A percentile compares a stretch with the other conserved stretches of the same genome.
Evolutionary conservation across 345 rosid species (phyloP).

Genomic region (Hibiscus mutabilis): DNA sequence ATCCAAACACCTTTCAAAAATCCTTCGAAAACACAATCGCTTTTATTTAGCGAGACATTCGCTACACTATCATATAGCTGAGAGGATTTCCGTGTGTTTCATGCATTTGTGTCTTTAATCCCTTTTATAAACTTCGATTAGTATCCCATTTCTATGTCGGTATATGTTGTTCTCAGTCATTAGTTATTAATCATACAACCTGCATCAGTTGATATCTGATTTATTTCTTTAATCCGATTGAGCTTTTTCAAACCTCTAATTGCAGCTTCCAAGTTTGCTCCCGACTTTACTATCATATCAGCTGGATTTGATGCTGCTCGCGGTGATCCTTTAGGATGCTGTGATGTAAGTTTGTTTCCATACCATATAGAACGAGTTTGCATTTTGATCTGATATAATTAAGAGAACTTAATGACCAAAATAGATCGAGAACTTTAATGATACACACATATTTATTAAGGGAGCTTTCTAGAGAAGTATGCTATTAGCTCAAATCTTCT

Average conservation of each 20-base stretch:
- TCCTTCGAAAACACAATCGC: no score
- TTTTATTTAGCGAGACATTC: no score
- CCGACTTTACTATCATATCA: slow-evolving; percentile 90
- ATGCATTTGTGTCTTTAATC: not conserved
- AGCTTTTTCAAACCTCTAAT: slow-evolving; percentile 11
- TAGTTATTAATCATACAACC: not conserved
- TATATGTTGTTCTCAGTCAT: not conserved
- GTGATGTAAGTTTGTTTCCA: slow-evolving; percentile 53
- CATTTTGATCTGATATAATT: not conserved
- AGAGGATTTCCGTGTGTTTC: not conserved
- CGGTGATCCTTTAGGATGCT: slow-evolving; percentile 96
- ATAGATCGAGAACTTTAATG: not conserved
- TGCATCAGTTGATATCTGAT: slow-evolving; percentile 1
- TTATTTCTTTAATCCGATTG: not conserved
- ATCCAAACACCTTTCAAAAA: no score
- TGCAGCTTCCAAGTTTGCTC: slow-evolving; percentile 84
- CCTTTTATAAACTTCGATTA: not conserved
- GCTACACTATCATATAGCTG: no score
- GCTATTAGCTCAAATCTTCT: not conserved
- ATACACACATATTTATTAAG: not conserved
- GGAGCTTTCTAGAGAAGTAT: not conserved
- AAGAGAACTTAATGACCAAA: not conserved
- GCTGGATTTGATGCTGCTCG: slow-evolving; percentile 99
- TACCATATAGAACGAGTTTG: not conserved
- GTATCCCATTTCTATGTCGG: not conserved